phyloP scores from a whole-genome alignment of 371 early-diverging fungal species.

The Batrachochytrium dendrobatidis region DNA sequence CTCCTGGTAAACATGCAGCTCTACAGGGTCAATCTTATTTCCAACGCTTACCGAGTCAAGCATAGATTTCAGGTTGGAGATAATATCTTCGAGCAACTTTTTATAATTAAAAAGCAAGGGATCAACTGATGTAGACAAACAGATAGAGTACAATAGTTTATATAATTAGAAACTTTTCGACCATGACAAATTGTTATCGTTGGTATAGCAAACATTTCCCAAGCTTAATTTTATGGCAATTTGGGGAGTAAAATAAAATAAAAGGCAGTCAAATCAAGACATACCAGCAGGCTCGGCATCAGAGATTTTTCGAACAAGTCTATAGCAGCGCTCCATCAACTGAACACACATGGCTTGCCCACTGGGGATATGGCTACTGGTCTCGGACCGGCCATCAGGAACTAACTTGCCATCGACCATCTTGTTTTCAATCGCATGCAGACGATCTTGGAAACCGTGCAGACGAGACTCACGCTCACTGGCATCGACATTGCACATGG shows the following conservation, averaged over 20 bases:
- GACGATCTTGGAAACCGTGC: constrained; percentile 11
- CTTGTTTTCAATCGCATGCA: constrained; percentile 21
- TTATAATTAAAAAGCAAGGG: constrained; percentile 16
- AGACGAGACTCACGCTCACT: constrained; percentile 1
- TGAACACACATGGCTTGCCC: constrained; percentile 26
- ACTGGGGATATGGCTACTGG: constrained; percentile 14
- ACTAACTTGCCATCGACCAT: constrained; percentile 2
- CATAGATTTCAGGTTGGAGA: constrained; percentile 15
- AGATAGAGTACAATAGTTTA: not conserved
- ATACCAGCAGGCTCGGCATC: constrained; percentile 21
- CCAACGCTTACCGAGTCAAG: constrained; percentile 7
- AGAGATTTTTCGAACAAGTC: constrained; percentile 19
- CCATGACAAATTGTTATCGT: not conserved
- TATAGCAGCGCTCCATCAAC: constrained; percentile 21
- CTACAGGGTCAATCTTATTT: constrained; percentile 16
- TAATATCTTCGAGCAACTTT: constrained; percentile 15
- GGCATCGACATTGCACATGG: constrained; percentile 1
- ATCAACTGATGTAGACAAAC: constrained; percentile 11
- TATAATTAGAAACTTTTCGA: not conserved
- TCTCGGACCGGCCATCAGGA: not conserved
- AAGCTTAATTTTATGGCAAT: no score
- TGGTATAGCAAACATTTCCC: no score
- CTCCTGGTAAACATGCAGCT: constrained; percentile 20
- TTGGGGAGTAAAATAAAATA: no score
- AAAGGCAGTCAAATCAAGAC: not conserved